Evolutionary conservation across 805 yeast genomes (phyloP).

Genomic region (Wickerhamiella nectarea): DNA sequence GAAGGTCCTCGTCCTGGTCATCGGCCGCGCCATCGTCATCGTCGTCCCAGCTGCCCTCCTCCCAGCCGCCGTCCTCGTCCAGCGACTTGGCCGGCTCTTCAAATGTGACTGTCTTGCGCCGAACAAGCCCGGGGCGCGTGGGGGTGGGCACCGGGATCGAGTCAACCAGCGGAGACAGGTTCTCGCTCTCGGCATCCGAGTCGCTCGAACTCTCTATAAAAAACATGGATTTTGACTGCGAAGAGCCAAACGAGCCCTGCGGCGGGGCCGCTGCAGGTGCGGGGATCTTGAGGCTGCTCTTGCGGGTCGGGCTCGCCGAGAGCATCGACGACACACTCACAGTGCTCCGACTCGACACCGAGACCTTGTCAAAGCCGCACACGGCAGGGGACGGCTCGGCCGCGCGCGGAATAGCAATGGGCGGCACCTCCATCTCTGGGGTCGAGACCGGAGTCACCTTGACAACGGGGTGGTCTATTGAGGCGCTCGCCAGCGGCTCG

Average conservation of each 20-base stretch:
- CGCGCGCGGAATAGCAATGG: neutral
- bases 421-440: conserved; percentile 3
- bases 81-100: conserved; percentile 6
- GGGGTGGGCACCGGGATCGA: conserved; percentile 5
- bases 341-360: neutral
- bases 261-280: too few species aligned
- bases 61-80: too few species aligned
- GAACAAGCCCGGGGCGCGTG: neutral
- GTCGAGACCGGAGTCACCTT: conserved; percentile 4
- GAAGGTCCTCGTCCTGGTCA: too few species aligned
- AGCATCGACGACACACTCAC: neutral
- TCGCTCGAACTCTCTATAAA: conserved; percentile 8
- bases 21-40: too few species aligned
- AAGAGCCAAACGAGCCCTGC: too few species aligned
- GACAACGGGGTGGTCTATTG: neutral
- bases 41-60: too few species aligned
- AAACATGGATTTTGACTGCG: conserved; percentile 1
- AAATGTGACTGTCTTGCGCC: conserved; percentile 8
- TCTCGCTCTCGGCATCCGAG: conserved; percentile 1
- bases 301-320: too few species aligned
- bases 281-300: neutral
- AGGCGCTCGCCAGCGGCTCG: neutral
- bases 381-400: neutral
- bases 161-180: neutral
- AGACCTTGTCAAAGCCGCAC: conserved; percentile 7